phyloP scores from a whole-genome alignment of 768 basidiomycete species.

The Lactarius tabidus region DNA sequence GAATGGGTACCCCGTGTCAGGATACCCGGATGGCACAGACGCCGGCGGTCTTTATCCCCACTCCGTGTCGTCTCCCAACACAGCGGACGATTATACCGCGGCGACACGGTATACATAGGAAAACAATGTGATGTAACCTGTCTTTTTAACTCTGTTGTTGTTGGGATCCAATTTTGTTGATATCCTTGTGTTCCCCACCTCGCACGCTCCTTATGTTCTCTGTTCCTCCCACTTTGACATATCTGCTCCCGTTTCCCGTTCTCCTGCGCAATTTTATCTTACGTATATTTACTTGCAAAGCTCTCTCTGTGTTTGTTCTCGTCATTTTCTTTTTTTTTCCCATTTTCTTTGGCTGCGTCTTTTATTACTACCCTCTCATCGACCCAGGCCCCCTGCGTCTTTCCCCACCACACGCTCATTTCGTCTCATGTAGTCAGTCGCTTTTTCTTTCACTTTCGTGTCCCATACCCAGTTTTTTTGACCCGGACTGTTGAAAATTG shows the following conservation, averaged over 20 bases:
- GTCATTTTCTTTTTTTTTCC: not conserved
- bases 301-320: slow-evolving; percentile 3
- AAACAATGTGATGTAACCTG: not conserved
- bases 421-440: not conserved
- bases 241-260: not conserved
- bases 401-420: not conserved
- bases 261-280: slow-evolving; percentile 23
- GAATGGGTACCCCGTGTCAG: slow-evolving; percentile 7
- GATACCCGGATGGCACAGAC: slow-evolving; percentile 12
- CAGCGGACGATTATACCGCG: slow-evolving; percentile 14
- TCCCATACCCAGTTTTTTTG: not conserved
- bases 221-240: not conserved
- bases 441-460: not conserved
- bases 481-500: not conserved
- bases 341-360: not conserved
- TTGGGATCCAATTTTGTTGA: slow-evolving; percentile 9
- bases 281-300: slow-evolving; percentile 25
- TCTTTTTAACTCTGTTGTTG: slow-evolving; percentile 7
- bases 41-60: slow-evolving; percentile 5
- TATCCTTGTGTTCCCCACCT: slow-evolving; percentile 15
- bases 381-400: not conserved
- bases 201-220: not conserved
- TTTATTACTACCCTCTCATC: not conserved
- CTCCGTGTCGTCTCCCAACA: slow-evolving; percentile 6
- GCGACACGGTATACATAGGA: slow-evolving; percentile 15